Evolutionary conservation across 257 asterid genomes (phyloP), one percentile per base, ranked within the genome.

Genomic region (Solanum rostratum): DNA sequence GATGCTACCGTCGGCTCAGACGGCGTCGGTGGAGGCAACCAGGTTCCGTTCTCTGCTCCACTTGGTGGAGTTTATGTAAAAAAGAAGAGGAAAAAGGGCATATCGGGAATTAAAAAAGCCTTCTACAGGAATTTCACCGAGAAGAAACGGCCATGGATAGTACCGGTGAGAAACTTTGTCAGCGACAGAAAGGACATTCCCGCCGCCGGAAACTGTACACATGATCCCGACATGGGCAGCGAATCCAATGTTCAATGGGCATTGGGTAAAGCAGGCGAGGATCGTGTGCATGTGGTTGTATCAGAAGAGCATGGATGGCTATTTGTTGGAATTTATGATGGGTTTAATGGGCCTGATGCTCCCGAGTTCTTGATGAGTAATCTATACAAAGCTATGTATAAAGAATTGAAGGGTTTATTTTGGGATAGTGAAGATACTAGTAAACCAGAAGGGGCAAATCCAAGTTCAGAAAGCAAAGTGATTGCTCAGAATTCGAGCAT

Each of bases 281-380:
- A 96, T 86, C 94, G 98, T 84, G 99, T 96, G 53, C 99, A 96
- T 41, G 99, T 96, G 91, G 97, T 94, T 69, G 96, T 96, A 39
- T 96, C 99, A 6, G 98, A 96, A 89, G 99, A 96, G 87, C 92
- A 91, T 66, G 98, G 98, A n/a, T 96, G 98, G 98, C 87, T 96
- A 71, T 96, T 96, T 86, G 98, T 96, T 68, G 99, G 99, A 76
- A 96, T 96, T 85, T 96, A 96, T 84, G 99, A 96, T 84, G 99
- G 99, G 43, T 96, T 96, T 86, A 96, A 96, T 66, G 99, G 99
- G 65, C 98, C 99, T 24, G 99, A 96, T 88, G 99, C 98, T 16
- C 99, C 98, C 2, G 99, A 96, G 79, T 96, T 93, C 87, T 89
- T 96, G 91, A 96, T 96, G 98, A 92, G 95, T 89, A 95, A 92